phyloP scores from a whole-genome alignment of 441 rosid genomes.

The Pelargonium exstipulatum region DNA sequence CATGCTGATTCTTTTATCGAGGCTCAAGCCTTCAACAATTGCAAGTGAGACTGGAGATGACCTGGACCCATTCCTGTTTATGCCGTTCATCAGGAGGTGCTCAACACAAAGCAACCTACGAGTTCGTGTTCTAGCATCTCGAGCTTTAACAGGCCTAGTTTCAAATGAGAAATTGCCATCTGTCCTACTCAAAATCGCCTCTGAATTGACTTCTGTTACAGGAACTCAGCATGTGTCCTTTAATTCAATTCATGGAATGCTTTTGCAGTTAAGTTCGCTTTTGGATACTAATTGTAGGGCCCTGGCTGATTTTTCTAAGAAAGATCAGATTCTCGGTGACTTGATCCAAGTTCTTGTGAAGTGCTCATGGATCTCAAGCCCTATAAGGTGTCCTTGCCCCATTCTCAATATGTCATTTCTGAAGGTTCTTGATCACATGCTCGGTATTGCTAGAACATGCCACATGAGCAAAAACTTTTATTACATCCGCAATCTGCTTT shows the following conservation, averaged over 20 bases:
- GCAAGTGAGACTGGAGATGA: conserved; percentile 85
- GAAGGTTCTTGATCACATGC: conserved; percentile 74
- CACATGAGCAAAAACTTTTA: conserved; percentile 32
- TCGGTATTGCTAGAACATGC: conserved; percentile 53
- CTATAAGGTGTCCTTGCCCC: conserved; percentile 67
- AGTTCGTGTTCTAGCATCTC: conserved; percentile 86
- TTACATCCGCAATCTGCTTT: conserved; percentile 44
- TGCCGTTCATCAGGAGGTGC: conserved; percentile 90
- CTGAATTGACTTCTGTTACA: conserved; percentile 47
- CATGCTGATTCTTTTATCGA: conserved; percentile 79
- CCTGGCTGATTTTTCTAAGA: conserved; percentile 64
- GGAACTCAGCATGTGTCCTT: conserved; percentile 36
- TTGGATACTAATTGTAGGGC: conserved; percentile 75
- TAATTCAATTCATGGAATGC: conserved; percentile 76
- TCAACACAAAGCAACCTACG: conserved; percentile 83
- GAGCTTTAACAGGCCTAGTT: conserved; percentile 87
- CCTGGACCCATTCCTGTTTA: conserved; percentile 84
- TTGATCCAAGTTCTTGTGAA: conserved; percentile 46
- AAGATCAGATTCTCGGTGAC: conserved; percentile 67
- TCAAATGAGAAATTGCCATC: conserved; percentile 80
- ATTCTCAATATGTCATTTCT: conserved; percentile 67
- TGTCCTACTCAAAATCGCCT: conserved; percentile 59
- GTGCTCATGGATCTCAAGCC: conserved; percentile 74
- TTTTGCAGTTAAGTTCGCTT: conserved; percentile 77
- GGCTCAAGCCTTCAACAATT: conserved; percentile 91